Conservation (phyloP, 306 rosid genomes). For the Cotoneaster glaucophyllus region DNA sequence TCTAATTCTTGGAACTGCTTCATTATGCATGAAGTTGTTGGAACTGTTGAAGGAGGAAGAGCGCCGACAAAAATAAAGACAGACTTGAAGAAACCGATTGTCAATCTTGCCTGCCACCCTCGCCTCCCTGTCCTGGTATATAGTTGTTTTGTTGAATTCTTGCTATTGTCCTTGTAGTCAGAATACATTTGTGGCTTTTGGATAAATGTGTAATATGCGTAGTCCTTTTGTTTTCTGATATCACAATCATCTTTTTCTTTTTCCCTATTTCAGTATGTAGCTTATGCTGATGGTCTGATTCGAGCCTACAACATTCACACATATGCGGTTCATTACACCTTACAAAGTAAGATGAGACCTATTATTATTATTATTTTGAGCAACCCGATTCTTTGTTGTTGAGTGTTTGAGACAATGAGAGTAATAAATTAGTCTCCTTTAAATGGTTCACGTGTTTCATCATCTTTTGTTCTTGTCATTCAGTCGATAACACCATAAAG, state of each 20-base stretch:
- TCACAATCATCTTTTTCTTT: conserved; percentile 16
- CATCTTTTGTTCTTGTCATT: conserved; percentile 19
- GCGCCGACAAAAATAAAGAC: conserved; percentile 93
- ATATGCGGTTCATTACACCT: conserved; percentile 91
- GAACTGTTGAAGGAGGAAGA: conserved; percentile 96
- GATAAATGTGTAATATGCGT: neutral
- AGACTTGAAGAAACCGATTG: conserved; percentile 92
- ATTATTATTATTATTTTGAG: neutral
- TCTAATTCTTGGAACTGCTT: conserved; percentile 23
- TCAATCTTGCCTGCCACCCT: conserved; percentile 98
- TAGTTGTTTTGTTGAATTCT: conserved; percentile 1
- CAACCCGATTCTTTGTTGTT: conserved; percentile 22
- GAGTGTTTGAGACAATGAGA: neutral
- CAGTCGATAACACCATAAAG: conserved; percentile 89
- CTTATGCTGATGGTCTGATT: conserved; percentile 92
- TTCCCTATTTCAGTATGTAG: conserved; percentile 65
- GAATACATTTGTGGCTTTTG: conserved; percentile 6
- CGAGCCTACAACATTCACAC: conserved; percentile 92
- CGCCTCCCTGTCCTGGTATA: conserved; percentile 86
- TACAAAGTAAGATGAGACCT: conserved; percentile 66
- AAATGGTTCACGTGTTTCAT: conserved; percentile 3
- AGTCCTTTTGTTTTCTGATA: conserved; percentile 14
- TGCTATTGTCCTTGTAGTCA: conserved; percentile 9
- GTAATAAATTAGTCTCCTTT: conserved; percentile 9
- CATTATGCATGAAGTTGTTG: conserved; percentile 72